Evolutionary conservation across 225 moss, liverwort and hornwort genomes (phyloP), one percentile per base, ranked within the genome.

Genomic region (Ulota crispa): DNA sequence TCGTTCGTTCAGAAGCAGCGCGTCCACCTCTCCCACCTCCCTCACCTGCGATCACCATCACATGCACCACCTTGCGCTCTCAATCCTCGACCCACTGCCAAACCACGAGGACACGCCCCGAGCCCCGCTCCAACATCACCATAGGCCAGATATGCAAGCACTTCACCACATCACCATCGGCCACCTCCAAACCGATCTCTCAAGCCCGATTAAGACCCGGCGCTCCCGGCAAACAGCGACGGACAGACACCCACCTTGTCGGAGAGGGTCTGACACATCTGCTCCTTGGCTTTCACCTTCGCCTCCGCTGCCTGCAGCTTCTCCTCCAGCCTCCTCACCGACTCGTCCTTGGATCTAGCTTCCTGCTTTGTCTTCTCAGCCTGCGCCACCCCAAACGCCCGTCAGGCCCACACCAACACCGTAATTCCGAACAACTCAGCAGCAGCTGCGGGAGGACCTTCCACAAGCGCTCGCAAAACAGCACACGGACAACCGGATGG

Each of bases 361-460:
- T 99, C 96, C 75, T 94, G 96, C 84, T 96, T 99, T 1, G 90
- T 85, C 70, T 94, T 93, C 77, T 99, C 99, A 30, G 92, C 95
- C 95, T 99, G 86, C 34, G 62, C 9, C 8, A 42, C 9, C 72
- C 68, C 11, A 23, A 53, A 20, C 9, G 21, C 19, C 11, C 0
- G 23, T 36, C 3, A 71, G 28, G 60, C 64, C n/a, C 37, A 0
- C 0, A 14, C 0, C 2, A 8, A 4, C 11, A 68, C 30, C 56
- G 4, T 16, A 30, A 9, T 39, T 36, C n/a, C 13, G 5, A 37
- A 52, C 5, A 31, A 73, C 13, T 5, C 16, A 5, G 50, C n/a
- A n/a, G 50, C 50, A 50, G 5, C 50, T 5, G 50, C 50, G 16
- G 0, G 50, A 50, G 50, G 50, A 5, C 50, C 50, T 18, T 18